Percentiles rank a stretch among this genome's conserved stretches.
These are phyloP conservation scores for Closterium sp. DNA, from an alignment of 139 green algal genomes.

Conservation along the genomic window DNA sequence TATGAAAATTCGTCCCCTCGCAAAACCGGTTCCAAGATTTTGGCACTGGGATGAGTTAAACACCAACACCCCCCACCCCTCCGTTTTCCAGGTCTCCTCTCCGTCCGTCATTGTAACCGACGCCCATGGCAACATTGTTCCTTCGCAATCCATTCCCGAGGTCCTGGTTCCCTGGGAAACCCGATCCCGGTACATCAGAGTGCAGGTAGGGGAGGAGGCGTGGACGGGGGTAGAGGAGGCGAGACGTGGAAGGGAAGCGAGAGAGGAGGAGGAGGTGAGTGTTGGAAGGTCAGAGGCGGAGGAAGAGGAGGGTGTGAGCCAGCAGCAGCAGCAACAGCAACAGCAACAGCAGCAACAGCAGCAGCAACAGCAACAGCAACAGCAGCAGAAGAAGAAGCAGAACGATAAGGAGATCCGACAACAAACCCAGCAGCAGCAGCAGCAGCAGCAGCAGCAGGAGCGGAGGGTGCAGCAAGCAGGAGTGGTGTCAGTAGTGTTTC, in stretches of 20 bases:
- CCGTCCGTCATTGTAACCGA: conserved; percentile 15
- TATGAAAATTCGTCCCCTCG: too few species aligned
- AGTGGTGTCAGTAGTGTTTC: conserved; percentile 24
- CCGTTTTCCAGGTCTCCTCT: neutral
- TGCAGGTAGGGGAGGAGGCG: neutral
- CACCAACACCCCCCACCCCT: too few species aligned
- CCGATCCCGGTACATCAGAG: neutral
- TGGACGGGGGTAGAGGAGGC: too few species aligned
- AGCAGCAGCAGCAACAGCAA: neutral
- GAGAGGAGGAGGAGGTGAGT: too few species aligned
- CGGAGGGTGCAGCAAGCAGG: neutral
- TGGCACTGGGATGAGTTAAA: too few species aligned
- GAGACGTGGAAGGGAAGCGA: too few species aligned
- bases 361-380: too few species aligned
- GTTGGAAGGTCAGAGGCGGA: neutral
- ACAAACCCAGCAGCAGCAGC: too few species aligned
- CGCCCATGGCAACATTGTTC: neutral
- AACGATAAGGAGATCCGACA: too few species aligned
- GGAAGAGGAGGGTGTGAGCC: neutral
- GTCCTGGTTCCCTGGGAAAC: neutral
- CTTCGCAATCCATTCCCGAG: conserved; percentile 20
- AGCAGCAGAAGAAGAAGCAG: too few species aligned
- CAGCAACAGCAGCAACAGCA: neutral
- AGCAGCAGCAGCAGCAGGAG: neutral
- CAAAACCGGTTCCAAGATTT: too few species aligned